Evolutionary conservation across 495 filamentous ascomycete genomes (phyloP).

Genomic region (Lophiotrema nucula): DNA sequence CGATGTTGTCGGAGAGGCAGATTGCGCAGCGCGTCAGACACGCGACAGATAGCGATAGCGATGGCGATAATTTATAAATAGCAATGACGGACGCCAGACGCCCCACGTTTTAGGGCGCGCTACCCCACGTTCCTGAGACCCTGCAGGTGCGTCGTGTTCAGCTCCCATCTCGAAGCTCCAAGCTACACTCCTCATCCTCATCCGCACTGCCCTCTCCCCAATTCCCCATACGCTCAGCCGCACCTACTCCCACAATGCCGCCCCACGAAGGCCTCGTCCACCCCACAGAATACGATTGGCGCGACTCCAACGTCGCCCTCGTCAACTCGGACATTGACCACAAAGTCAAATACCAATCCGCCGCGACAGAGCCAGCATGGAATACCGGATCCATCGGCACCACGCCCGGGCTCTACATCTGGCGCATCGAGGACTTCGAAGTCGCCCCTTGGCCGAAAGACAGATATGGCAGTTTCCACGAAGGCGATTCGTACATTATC

Average conservation of each 20-base stretch:
- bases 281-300: conserved; percentile 59
- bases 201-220: no score
- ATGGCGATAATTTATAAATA: no score
- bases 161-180: no score
- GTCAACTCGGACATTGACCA: conserved; percentile 61
- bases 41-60: no score
- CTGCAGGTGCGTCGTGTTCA: no score
- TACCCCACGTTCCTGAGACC: no score
- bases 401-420: conserved; percentile 53
- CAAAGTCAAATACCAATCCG: conserved; percentile 62
- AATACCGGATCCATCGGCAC: conserved; percentile 50
- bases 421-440: conserved; percentile 63
- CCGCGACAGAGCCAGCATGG: conserved; percentile 61
- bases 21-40: no score
- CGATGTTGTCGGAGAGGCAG: no score
- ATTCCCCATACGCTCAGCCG: no score
- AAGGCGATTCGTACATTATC: conserved; percentile 64
- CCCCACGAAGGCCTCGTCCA: conserved; percentile 58
- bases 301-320: conserved; percentile 62
- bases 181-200: no score
- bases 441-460: conserved; percentile 58
- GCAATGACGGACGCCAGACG: no score
- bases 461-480: conserved; percentile 56
- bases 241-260: conserved; percentile 47
- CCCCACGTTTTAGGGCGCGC: no score